Base-by-base conservation (phyloP, 768 basidiomycete species). In the Macrolepiota albuminosa region DNA sequence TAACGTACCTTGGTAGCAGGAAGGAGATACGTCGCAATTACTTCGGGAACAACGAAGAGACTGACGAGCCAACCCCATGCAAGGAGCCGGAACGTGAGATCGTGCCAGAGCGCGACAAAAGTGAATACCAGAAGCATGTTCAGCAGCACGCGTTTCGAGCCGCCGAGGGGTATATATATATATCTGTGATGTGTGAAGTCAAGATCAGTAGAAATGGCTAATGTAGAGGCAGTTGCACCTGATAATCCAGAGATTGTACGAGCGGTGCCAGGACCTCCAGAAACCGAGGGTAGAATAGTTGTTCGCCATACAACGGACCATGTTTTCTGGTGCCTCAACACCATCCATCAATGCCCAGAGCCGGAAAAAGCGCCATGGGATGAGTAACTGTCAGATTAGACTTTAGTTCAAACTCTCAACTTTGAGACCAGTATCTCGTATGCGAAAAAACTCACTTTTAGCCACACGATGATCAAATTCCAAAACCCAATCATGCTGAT, bases 101-200 rank as follows among this genome's bases (percentile, higher is more conserved):
- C 97, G 66, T 99, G 97, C 96, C 96, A 99, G 21, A 99, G 75
- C 0, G 97, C 96, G 26, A 98, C 95, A 67, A 99, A 98, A 0
- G 96, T 90, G 78, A 98, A 98, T 21, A 96, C 84, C 43, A 96
- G 73, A 10, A 87, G 62, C 0, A 85, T 91, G 45, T 95, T 88
- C 26, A 89, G 52, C 6, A 87, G 66, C 14, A 73, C 64, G 58
- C 75, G 75, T 29, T 74, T 71, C 6, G 81, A 70, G 2, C 95
- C 97, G 16, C 95, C 96, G 16, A 98, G 76, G 0, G 97, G 96
- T 16, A 98, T 77, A 72, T 98, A 98, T 58, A 98, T 91, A 69
- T 98, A 98, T 57, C 95, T 97, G 64, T 13, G 49, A 42, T 31
- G 10, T 10, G 39, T n/a, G 4, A 39, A 39, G 36, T 29, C 24